Evolutionary conservation across 225 moss, liverwort and hornwort genomes (phyloP), one percentile per base, ranked within the genome.

Genomic region (Rhytidiadelphus loreus): DNA sequence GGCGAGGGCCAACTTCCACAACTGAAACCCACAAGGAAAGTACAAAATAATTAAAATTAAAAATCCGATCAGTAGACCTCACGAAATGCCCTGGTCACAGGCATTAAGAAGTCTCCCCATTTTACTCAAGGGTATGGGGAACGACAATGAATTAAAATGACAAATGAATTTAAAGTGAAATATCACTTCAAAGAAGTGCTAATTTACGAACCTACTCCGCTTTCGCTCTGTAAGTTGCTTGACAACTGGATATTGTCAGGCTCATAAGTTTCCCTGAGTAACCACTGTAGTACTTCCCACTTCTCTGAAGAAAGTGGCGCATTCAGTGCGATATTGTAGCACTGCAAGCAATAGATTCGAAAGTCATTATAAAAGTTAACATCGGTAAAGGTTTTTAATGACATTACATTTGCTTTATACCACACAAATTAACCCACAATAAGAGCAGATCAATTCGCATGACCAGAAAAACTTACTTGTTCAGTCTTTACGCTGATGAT

Each of bases 1-100:
- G 95, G 57, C 97, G 96, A 88, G 97, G 99, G 75, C 99, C 99
- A 62, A 99, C 99, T 90, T 99, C 99, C 86, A 97, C 95, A 86
- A 99, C 91, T 90, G 94, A 92, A 92, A 89, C 74, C 77, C 83
- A 76, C 77, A 83, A 77, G 41, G 48, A 74, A 30, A 48, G 21
- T 75, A 50, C 83, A 69, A 56, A 82, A 78, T 33, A 56, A 20
- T n/a, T n/a, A 25, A 28, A 70, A 24, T 33, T 11, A 41, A 52
- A 79, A 87, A 63, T 35, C 28, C 65, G 25, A 85, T 46, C 16
- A 86, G 65, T 46, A 71, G 32, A 61, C 44, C 84, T 65, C 41
- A 82, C 46, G 29, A 88, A 56, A 55, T 88, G 69, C n/a, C 85
- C 19, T 81, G 44, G 69, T 61, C 85, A 82, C 73, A 50, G 50